Evolutionary conservation across 2,329 filamentous ascomycete genomes (phyloP), one percentile per base, ranked within the genome.

Genomic region (Beauveria rudraprayagi): DNA sequence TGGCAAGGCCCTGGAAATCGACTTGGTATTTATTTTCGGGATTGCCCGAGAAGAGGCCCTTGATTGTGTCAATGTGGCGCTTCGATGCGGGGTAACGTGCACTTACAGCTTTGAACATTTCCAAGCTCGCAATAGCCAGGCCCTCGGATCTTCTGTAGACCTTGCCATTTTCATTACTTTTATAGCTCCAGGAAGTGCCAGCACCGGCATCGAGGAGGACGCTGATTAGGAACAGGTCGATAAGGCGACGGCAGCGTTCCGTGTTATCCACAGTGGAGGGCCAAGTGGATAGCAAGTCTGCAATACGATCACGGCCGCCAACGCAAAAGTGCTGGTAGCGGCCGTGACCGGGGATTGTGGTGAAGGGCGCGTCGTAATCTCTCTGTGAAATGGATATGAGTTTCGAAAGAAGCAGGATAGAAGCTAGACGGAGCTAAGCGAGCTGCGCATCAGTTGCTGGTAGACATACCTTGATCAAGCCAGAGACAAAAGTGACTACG

Each of bases 111-210:
- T 96, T 96, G 82, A 96, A 97, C 92, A 97, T 96, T 67, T 97
- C 92, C 69, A 87, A 70, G 65, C 82, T 86, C 7, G 85, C 85
- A 66, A 88, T 86, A 9, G 92, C 92, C 60, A 97, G 81, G 9
- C 92, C 92, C 73, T 97, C 94, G 63, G 92, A 96, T 56, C 94
- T 86, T 57, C 85, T 82, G 75, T 93, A 97, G 46, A 89, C 74
- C 64, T 87, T 88, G 61, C 90, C 91, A 65, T 92, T 95, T 70
- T 96, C 92, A 65, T 87, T 87, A 71, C 91, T 96, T 78, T 90
- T 94, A 77, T 96, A 99, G 67, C 86, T 88, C 94, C 94, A 99
- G 66, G 85, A 83, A 3, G 86, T 93, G 46, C 94, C 94, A 2
- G 94, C 92, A 46, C 94, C 94, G 5, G 94, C 91, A 70, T 95